phyloP scores from a whole-genome alignment of 78 protist genomes.

The Acrasis kona region DNA sequence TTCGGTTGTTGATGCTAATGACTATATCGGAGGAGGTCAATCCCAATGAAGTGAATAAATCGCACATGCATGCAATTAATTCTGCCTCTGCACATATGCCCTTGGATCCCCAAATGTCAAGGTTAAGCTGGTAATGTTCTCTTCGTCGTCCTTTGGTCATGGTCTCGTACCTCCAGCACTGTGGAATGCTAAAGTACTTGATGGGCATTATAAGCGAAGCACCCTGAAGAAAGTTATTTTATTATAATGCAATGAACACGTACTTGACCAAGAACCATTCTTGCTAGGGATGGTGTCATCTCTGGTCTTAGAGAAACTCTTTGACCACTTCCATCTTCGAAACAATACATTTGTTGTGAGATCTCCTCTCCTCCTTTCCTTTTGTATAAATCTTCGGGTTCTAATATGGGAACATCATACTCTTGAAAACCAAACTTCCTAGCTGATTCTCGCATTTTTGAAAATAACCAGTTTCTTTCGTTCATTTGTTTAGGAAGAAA shows the following conservation, averaged over 20 bases:
- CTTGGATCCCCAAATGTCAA: slow-evolving; percentile 56
- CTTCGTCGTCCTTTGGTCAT: slow-evolving; percentile 49
- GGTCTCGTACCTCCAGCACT: slow-evolving; percentile 64
- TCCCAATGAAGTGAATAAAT: slow-evolving; percentile 35
- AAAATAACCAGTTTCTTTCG: slow-evolving; percentile 41
- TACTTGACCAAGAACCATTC: slow-evolving; percentile 35
- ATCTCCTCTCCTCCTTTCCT: slow-evolving; percentile 69
- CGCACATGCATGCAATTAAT: slow-evolving; percentile 34
- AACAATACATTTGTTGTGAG: slow-evolving; percentile 57
- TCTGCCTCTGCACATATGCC: slow-evolving; percentile 44
- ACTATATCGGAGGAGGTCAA: slow-evolving; percentile 42
- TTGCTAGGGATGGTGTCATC: slow-evolving; percentile 71
- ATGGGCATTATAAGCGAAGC: slow-evolving; percentile 24
- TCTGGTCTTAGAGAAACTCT: slow-evolving; percentile 55
- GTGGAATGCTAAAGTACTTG: slow-evolving; percentile 56
- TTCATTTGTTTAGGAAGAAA: slow-evolving; percentile 56
- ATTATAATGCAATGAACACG: too few relatives aligned
- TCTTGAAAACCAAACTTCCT: slow-evolving; percentile 41
- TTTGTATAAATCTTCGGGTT: slow-evolving; percentile 51
- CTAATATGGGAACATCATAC: slow-evolving; percentile 68
- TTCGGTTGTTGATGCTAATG: slow-evolving; percentile 37
- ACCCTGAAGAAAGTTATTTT: too few relatives aligned
- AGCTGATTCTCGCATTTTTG: not conserved
- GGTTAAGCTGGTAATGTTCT: slow-evolving; percentile 74
- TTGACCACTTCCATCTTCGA: slow-evolving; percentile 25